Evolutionary conservation across 1,139 yeast genomes (phyloP), one percentile per base, ranked within the genome.

Genomic region (Blastobotrys aristatus): DNA sequence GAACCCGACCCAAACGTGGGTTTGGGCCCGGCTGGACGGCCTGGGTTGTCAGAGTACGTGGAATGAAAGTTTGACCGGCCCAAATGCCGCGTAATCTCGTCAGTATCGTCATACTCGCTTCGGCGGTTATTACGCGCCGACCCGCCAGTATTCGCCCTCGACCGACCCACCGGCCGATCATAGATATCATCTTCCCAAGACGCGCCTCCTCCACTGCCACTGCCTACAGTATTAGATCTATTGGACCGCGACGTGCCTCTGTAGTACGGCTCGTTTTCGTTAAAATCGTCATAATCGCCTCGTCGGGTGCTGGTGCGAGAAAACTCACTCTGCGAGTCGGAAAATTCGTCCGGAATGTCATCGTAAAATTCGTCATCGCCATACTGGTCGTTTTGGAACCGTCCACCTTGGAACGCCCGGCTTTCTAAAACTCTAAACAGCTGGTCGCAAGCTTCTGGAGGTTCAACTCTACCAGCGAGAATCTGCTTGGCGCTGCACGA

Each of bases 361-460:
- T 82, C 79, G 60, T 74, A 77, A 52, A 79, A 83, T 53, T 80
- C 80, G 53, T 80, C 80, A 56, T 79, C 79, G 54, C 76, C 80
- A 46, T 75, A 80, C 55, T 75, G 79, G 45, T 75, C 78, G 46
- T 71, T 71, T 10, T 10, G 27, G 17, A 73, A 67, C 42, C 73
- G 61, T 53, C 76, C 73, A 60, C 77, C 79, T 57, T 79, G 80
- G 73, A 92, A 92, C 1, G 87, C 96, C 57, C 94, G 77, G 37
- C 94, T 80, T 56, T 88, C 92, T 55, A 92, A 75, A 7, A 92
- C 84, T 60, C 96, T 77, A 80, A 88, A 83, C 53, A 92, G 75
- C 10, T 95, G 77, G 55, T 89, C 97, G 58, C 89, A 84, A n/a
- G 86, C 92, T 30, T 96, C 92, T 1, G 98, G 97, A 3, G 95